These are phyloP conservation scores for Solanum microdontum DNA, from an alignment of 257 asterid species.

Conservation along the genomic window DNA sequence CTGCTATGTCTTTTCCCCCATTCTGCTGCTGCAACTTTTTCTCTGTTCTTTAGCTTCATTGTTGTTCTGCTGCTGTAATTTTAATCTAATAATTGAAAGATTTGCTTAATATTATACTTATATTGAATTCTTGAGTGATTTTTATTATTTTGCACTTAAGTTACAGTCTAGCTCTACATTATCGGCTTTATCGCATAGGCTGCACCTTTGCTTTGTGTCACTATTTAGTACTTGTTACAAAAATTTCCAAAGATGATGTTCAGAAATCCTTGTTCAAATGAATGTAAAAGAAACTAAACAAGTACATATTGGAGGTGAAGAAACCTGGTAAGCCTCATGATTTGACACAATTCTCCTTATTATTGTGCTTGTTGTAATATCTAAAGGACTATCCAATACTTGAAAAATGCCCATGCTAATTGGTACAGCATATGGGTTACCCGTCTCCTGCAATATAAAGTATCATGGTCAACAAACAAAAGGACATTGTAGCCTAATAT, in stretches of 20 bases:
- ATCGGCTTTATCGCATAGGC: not conserved
- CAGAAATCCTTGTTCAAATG: not conserved
- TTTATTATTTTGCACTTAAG: not conserved
- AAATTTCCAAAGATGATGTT: not conserved
- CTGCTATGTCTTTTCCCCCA: not conserved
- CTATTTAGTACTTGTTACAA: not conserved
- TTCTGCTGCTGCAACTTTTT: not conserved
- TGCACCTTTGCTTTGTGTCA: not conserved
- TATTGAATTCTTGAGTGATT: not conserved
- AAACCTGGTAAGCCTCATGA: conserved; percentile 90
- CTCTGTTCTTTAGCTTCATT: not conserved
- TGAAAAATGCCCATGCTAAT: conserved; percentile 55
- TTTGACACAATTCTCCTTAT: conserved; percentile 85
- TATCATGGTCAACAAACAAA: conserved; percentile 3
- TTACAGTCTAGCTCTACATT: not conserved
- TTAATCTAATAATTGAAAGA: not conserved
- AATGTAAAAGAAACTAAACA: not conserved
- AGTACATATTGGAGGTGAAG: not conserved
- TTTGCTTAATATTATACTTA: not conserved
- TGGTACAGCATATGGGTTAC: conserved; percentile 69
- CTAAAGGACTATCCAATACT: conserved; percentile 80
- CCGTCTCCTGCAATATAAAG: conserved; percentile 39
- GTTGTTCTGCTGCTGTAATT: not conserved
- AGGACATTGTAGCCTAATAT: not conserved
- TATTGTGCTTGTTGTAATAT: conserved; percentile 83